phyloP scores from a whole-genome alignment of 148 eudicot species.

The Diospyros kaki region DNA sequence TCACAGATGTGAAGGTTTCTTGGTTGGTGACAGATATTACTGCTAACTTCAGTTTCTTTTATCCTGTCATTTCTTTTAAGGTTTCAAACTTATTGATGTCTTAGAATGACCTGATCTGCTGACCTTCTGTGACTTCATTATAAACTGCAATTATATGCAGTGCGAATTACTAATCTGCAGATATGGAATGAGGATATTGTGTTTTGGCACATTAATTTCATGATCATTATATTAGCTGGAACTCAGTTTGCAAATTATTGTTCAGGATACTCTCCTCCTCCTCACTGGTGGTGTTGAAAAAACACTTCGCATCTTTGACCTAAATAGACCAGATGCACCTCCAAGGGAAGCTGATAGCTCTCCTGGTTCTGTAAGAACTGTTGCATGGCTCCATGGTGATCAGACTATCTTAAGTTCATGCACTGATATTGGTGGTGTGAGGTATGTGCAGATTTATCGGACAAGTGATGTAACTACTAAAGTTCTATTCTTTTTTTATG shows the following conservation, averaged over 20 bases:
- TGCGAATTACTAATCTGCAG: background rate
- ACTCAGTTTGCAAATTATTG: background rate
- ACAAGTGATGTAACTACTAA: no score
- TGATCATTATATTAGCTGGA: background rate
- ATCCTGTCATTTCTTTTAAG: background rate
- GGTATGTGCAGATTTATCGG: constrained; percentile 35
- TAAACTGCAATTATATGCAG: background rate
- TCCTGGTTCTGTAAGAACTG: constrained; percentile 92
- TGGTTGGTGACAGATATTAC: background rate
- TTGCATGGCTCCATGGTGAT: constrained; percentile 92
- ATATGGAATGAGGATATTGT: background rate
- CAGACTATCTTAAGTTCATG: constrained; percentile 90
- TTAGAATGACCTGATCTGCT: background rate
- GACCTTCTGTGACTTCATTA: background rate
- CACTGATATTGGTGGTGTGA: constrained; percentile 85
- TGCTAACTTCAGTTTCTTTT: background rate
- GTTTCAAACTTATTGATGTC: background rate
- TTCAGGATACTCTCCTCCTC: constrained; percentile 62
- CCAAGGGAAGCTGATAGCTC: constrained; percentile 88
- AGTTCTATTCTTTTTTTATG: background rate
- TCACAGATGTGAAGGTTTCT: background rate
- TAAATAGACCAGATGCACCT: constrained; percentile 84
- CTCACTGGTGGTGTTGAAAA: constrained; percentile 95
- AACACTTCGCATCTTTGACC: constrained; percentile 77
- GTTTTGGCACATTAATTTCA: background rate